These are phyloP conservation scores for Penicillium ucsense DNA, from an alignment of 495 filamentous ascomycete species.

Conservation along the genomic window DNA sequence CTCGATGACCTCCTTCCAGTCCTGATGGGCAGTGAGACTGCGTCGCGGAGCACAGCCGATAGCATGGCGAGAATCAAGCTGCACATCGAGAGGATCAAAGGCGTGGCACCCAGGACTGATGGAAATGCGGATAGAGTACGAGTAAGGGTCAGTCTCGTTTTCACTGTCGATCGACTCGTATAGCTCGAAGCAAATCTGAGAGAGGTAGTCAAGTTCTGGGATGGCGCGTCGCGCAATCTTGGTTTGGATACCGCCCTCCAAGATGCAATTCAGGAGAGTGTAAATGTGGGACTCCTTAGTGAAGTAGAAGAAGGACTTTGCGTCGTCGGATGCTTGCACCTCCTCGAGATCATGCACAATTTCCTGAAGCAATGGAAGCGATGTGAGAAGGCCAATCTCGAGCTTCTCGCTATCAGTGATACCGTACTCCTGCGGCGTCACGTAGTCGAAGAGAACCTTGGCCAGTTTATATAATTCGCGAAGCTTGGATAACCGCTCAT, in stretches of 20 bases:
- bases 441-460: conserved; percentile 95
- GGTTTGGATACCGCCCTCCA: conserved; percentile 90
- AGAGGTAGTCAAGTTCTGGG: conserved; percentile 95
- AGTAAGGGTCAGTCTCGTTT: conserved; percentile 71
- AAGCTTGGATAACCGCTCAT: conserved; percentile 75
- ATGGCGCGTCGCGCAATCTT: conserved; percentile 88
- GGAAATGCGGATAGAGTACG: conserved; percentile 91
- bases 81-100: conserved; percentile 89
- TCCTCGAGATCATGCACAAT: conserved; percentile 96
- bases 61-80: conserved; percentile 87
- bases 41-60: conserved; percentile 85
- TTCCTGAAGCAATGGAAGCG: conserved; percentile 84
- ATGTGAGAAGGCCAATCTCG: conserved; percentile 91
- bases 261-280: conserved; percentile 92
- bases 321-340: conserved; percentile 84
- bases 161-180: conserved; percentile 85
- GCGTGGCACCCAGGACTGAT: conserved; percentile 94
- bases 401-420: conserved; percentile 91
- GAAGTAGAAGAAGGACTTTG: conserved; percentile 96
- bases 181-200: conserved; percentile 92
- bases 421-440: conserved; percentile 96
- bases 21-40: conserved; percentile 80
- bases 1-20: conserved; percentile 94
- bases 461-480: conserved; percentile 86
- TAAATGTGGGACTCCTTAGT: conserved; percentile 99